Evolutionary conservation across 2,329 filamentous ascomycete species (phyloP).

Genomic region (Cercospora brassicicola): DNA sequence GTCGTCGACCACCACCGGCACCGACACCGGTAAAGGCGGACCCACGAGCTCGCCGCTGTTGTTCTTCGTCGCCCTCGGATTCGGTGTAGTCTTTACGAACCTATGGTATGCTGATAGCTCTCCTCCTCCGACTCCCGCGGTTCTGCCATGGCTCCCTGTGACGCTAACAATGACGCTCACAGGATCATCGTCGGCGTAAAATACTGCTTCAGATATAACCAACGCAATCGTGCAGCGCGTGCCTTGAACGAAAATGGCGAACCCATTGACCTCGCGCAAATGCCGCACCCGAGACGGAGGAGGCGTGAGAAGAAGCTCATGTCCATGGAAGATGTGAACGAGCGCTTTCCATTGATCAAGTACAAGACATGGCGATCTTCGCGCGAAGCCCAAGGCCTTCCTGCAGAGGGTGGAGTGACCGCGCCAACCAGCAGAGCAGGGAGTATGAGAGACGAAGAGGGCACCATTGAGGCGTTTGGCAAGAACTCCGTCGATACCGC

Average conservation of each 20-base stretch:
- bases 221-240: slow-evolving; percentile 78
- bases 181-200: slow-evolving; percentile 99
- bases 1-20: slow-evolving; percentile 23
- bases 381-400: slow-evolving; percentile 78
- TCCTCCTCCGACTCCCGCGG: slow-evolving; percentile 12
- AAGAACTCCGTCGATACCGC: slow-evolving; percentile 35
- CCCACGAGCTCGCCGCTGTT: slow-evolving; percentile 72
- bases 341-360: slow-evolving; percentile 91
- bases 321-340: slow-evolving; percentile 98
- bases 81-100: slow-evolving; percentile 98
- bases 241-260: slow-evolving; percentile 74
- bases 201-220: slow-evolving; percentile 98
- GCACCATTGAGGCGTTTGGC: slow-evolving; percentile 36
- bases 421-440: slow-evolving; percentile 69
- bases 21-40: slow-evolving; percentile 32
- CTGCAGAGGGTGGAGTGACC: slow-evolving; percentile 80
- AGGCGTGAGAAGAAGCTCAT: slow-evolving; percentile 97
- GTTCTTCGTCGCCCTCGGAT: slow-evolving; percentile 94
- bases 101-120: slow-evolving; percentile 65
- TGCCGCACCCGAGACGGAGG: slow-evolving; percentile 76
- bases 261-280: slow-evolving; percentile 80
- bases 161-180: slow-evolving; percentile 23
- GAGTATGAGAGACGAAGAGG: slow-evolving; percentile 65
- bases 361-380: slow-evolving; percentile 93
- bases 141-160: slow-evolving; percentile 3